Percentiles rank a stretch among this genome's conserved stretches.
Conservation (phyloP, 179 eudicot species). For the Vitellaria paradoxa region DNA sequence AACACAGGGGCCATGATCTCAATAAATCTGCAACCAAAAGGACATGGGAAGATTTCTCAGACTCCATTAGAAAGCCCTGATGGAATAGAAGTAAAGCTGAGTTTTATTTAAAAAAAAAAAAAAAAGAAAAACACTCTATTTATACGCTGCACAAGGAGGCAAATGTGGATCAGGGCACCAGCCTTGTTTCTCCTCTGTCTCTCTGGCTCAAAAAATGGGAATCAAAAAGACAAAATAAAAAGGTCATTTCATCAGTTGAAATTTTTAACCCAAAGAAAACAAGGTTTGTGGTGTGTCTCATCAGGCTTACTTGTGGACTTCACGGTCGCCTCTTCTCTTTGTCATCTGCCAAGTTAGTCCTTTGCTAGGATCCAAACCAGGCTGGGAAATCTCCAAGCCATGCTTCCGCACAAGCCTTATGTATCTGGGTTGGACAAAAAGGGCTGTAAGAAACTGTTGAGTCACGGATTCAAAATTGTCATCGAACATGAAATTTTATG, state of each 20-base stretch:
- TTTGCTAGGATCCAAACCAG: slow-evolving; percentile 61
- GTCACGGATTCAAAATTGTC: not conserved
- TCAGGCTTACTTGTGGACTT: slow-evolving; percentile 69
- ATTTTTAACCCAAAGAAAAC: not conserved
- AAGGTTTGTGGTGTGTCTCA: not conserved
- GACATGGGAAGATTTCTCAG: not conserved
- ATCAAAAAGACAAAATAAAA: not conserved
- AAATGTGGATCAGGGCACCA: slow-evolving; percentile 56
- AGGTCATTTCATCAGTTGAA: not conserved
- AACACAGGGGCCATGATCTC: slow-evolving; percentile 83
- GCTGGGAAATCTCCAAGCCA: slow-evolving; percentile 77
- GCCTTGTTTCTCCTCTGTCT: slow-evolving; percentile 50
- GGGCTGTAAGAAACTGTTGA: too few relatives aligned
- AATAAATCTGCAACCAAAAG: slow-evolving; percentile 40
- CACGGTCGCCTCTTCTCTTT: slow-evolving; percentile 54
- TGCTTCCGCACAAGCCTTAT: slow-evolving; percentile 56
- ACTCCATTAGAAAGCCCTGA: not conserved
- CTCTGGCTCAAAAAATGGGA: slow-evolving; percentile 26
- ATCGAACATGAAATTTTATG: not conserved
- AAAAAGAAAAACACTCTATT: not conserved
- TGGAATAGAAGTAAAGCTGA: too few relatives aligned
- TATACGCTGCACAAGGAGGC: slow-evolving; percentile 76
- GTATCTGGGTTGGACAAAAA: slow-evolving; percentile 36
- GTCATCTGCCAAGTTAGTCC: slow-evolving; percentile 79
- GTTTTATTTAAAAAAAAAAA: not conserved